phyloP scores from a whole-genome alignment of 225 moss, liverwort and hornwort species.

The Physcomitrellopsis africana region DNA sequence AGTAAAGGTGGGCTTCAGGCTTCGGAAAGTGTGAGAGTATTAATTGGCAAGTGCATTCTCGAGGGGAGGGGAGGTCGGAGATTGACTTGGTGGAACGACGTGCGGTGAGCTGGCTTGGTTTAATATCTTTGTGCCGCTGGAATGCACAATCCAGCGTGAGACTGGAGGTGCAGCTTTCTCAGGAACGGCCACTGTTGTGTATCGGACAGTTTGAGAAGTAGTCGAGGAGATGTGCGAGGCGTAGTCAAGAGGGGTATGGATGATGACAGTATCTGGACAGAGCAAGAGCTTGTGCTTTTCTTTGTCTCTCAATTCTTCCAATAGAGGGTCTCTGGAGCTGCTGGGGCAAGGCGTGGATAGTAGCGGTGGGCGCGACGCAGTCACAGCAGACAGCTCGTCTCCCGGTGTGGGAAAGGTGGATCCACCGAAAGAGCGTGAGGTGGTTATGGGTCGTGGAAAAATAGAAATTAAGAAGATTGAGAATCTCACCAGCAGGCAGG shows the following conservation, averaged over 20 bases:
- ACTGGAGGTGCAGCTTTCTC: too few relatives aligned
- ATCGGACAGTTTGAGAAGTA: not conserved
- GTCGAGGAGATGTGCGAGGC: not conserved
- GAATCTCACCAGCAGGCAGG: slow-evolving; percentile 70
- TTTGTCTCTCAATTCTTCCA: slow-evolving; percentile 43
- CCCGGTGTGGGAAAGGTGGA: slow-evolving; percentile 44
- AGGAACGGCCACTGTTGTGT: not conserved
- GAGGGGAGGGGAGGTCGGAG: too few relatives aligned
- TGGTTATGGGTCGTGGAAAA: slow-evolving; percentile 71
- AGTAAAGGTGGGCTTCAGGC: too few relatives aligned
- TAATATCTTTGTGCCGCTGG: not conserved
- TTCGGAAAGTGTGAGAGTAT: too few relatives aligned
- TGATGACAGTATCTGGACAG: slow-evolving; percentile 70
- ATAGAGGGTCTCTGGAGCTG: slow-evolving; percentile 19
- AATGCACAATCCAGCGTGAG: too few relatives aligned
- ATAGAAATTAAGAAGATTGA: slow-evolving; percentile 79
- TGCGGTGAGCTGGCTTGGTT: not conserved
- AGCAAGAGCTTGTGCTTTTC: slow-evolving; percentile 56
- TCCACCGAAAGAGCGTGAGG: slow-evolving; percentile 50
- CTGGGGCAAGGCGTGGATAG: slow-evolving; percentile 25
- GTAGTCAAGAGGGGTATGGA: slow-evolving; percentile 45
- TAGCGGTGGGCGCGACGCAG: slow-evolving; percentile 15
- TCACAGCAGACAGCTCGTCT: slow-evolving; percentile 49
- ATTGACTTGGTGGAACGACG: not conserved
- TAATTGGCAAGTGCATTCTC: too few relatives aligned